phyloP scores from a whole-genome alignment of 352 stramenopile species.

The Achlya hypogyna region DNA sequence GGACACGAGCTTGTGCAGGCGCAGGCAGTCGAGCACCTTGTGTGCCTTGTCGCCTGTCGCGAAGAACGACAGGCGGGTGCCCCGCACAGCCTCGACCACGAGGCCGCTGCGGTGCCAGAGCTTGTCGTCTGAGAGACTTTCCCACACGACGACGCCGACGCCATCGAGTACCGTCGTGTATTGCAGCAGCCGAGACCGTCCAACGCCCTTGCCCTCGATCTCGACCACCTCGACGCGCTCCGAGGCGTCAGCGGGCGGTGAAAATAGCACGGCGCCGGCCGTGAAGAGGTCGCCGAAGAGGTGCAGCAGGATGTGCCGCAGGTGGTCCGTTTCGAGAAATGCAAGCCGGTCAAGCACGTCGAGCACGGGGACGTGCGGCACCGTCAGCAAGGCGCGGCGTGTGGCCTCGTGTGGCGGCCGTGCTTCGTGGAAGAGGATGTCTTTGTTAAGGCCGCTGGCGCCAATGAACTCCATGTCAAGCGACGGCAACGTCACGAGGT shows the following conservation, averaged over 20 bases:
- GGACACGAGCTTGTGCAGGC: not conserved
- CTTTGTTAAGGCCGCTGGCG: not conserved
- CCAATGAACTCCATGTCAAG: not conserved
- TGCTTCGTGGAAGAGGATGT: not conserved
- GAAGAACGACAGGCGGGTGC: slow-evolving; percentile 3
- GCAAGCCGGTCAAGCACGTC: not conserved
- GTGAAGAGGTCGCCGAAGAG: not conserved
- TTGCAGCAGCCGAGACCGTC: not conserved
- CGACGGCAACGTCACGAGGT: not conserved
- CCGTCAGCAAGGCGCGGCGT: not conserved
- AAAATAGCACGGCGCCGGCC: not conserved
- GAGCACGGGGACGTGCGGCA: not conserved
- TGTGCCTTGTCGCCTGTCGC: not conserved
- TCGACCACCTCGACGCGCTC: not conserved
- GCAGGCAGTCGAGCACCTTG: not conserved
- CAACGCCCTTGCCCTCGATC: not conserved
- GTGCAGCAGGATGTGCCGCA: not conserved
- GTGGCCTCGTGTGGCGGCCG: not conserved
- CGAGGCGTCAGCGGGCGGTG: not conserved
- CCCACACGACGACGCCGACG: not conserved
- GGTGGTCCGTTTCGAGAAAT: not conserved
- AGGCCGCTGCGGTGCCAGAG: not conserved
- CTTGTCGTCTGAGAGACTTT: not conserved
- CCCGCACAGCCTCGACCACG: not conserved
- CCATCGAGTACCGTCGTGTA: not conserved